Conservation (phyloP, 148 eudicot species). For the Chenopodium suecicum region DNA sequence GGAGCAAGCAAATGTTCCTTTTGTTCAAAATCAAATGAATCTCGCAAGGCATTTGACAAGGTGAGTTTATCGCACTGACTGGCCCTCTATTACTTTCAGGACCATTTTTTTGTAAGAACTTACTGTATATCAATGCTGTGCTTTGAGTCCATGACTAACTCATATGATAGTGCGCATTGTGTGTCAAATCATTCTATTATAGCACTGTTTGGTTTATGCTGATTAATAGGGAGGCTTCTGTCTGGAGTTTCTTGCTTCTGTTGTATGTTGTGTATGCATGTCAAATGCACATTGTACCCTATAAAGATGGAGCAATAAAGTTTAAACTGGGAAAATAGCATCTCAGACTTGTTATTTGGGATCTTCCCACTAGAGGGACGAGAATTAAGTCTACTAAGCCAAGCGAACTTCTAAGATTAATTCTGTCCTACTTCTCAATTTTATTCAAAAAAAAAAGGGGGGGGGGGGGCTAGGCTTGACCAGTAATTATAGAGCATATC, state of each 20-base stretch:
- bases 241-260: not conserved
- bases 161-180: not conserved
- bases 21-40: slow-evolving; percentile 67
- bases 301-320: not conserved
- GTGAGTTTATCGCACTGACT: slow-evolving; percentile 22
- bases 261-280: not conserved
- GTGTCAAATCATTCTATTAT: not conserved
- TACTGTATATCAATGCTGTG: not conserved
- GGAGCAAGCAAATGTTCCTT: slow-evolving; percentile 72
- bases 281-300: not conserved
- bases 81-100: not conserved
- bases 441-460: too few species aligned
- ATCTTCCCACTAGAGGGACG: too few species aligned
- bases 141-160: not conserved
- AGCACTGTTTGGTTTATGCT: not conserved
- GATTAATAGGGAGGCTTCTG: not conserved
- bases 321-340: not conserved
- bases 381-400: too few species aligned
- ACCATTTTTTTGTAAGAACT: not conserved
- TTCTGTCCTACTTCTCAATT: too few species aligned
- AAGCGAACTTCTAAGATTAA: too few species aligned
- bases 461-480: too few species aligned
- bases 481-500: too few species aligned
- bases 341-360: not conserved
- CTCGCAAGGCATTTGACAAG: slow-evolving; percentile 87